Base-by-base conservation (phyloP, 192 early-diverging fungal species). In the Pilaira anomala region DNA sequence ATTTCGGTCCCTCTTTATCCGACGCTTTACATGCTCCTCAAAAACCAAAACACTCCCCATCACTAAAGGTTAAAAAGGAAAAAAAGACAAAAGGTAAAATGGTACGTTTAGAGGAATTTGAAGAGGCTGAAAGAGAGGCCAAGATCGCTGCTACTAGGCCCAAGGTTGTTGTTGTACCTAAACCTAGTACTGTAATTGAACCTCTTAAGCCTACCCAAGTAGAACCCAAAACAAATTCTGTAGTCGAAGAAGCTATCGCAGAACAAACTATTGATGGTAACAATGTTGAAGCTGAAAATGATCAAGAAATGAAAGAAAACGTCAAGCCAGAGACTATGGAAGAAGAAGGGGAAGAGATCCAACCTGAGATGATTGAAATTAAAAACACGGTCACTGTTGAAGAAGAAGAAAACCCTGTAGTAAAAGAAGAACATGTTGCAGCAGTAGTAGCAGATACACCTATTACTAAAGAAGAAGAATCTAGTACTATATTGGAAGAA, bases 1-100 rank as follows among this genome's bases (percentile, higher is more conserved):
- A 59, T 40, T 76, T 76, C 54, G 74, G 74, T n/a, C 74, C 74
- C 3, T 70, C 74, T 29, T 30, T 76, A 41, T 62, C 74, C 1
- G 64, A 66, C 25, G 69, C 74, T 36, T 52, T 71, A 16, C 56
- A 65, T 14, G 56, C 69, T 48, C 76, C 62, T 62, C 77, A 74
- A 55, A 76, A 72, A 42, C 69, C 66, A 33, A 80, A 77, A 46
- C 55, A 65, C 60, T 48, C 56, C 4, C 62, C 68, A 1, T n/a
- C 54, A 36, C 14, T 68, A 25, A 29, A 50, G 7, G 49, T 58
- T 21, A 67, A 68, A 42, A 75, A 76, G 25, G 67, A 69, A 40
- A 73, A 73, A 65, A 59, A 61, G n/a, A 29, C 54, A 12, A 67
- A 66, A 28, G 45, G 48, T 19, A 73, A 73, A 14, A 58, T 67